Evolutionary conservation across 208 protist species (phyloP).

Genomic region (Borovskyia barvae): DNA sequence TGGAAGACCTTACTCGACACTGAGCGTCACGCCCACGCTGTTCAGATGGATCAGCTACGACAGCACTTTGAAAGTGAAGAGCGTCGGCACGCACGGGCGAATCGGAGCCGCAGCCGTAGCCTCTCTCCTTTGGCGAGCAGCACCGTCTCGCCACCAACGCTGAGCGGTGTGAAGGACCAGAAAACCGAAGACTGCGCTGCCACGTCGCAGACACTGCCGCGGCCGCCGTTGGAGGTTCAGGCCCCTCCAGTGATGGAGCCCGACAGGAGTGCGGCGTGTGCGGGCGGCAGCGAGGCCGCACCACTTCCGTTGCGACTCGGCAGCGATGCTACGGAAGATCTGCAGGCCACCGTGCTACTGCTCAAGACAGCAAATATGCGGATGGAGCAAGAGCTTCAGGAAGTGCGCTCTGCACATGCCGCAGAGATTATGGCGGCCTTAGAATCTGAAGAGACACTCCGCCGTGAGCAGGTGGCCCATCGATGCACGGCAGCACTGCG

Average conservation of each 20-base stretch:
- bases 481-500: not conserved
- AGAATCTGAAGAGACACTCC: not conserved
- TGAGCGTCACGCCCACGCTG: conserved; percentile 28
- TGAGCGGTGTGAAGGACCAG: too few relatives aligned
- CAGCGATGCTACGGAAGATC: too few relatives aligned
- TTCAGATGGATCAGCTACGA: conserved; percentile 30
- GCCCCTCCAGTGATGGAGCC: not conserved
- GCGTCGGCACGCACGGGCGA: conserved; percentile 11
- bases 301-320: too few relatives aligned
- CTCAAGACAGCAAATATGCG: too few relatives aligned
- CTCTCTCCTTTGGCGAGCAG: conserved; percentile 2
- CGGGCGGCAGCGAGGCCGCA: too few relatives aligned
- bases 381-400: too few relatives aligned
- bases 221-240: not conserved
- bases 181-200: not conserved
- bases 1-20: conserved; percentile 33
- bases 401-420: too few relatives aligned
- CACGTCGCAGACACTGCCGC: not conserved
- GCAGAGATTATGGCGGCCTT: too few relatives aligned
- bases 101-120: conserved; percentile 10
- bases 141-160: not conserved
- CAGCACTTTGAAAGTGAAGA: conserved; percentile 28
- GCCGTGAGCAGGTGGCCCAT: not conserved
- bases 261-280: too few relatives aligned
- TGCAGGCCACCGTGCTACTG: too few relatives aligned